Conservation (phyloP, 495 filamentous ascomycete species). For the Bombardia bombarda region DNA sequence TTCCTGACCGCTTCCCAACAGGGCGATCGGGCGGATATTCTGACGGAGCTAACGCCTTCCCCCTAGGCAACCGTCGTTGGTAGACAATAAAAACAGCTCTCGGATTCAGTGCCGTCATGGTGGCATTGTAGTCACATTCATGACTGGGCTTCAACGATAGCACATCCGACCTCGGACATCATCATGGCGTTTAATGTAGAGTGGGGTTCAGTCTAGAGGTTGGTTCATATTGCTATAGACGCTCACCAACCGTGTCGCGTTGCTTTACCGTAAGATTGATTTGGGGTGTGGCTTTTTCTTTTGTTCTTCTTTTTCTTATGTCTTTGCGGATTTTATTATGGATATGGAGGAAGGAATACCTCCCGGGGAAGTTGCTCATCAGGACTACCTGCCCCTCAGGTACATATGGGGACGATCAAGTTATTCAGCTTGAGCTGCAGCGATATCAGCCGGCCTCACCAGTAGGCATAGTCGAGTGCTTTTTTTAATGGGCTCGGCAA, state of each 20-base stretch:
- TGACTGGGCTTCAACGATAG: constrained; percentile 2
- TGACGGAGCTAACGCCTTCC: constrained; percentile 37
- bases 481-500: no score
- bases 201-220: constrained; percentile 18
- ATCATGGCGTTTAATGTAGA: constrained; percentile 13
- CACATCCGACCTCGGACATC: constrained; percentile 7
- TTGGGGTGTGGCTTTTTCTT: no score
- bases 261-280: no score
- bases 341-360: no score
- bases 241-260: constrained; percentile 3
- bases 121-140: not conserved
- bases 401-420: no score
- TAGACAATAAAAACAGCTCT: constrained; percentile 12
- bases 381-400: no score
- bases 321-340: no score
- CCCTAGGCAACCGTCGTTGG: constrained; percentile 41
- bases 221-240: constrained; percentile 16
- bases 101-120: not conserved
- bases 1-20: constrained; percentile 5
- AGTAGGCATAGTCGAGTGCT: no score
- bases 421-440: no score
- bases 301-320: no score
- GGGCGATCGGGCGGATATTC: constrained; percentile 20
- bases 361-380: no score
- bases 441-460: no score